Base-by-base conservation (phyloP, 768 basidiomycete genomes). In the Lactarius quietus region DNA sequence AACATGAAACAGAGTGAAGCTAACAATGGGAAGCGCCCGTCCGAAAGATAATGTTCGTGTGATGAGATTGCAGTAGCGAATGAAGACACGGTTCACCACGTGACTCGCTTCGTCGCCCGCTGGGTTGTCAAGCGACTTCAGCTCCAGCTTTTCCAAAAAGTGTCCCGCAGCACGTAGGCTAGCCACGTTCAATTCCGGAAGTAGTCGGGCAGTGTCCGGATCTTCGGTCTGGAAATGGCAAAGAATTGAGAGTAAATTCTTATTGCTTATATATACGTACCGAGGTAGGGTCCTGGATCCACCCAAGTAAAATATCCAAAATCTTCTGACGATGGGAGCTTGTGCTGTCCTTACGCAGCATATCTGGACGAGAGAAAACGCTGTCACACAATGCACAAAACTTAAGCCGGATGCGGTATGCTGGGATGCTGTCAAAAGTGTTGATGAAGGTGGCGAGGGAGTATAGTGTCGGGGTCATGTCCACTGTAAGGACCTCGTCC, bases 291-390 rank as follows among this genome's bases (percentile, higher is more conserved):
- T 84, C 81, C 66, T 83, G 80, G 48, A 91, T 84, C 93, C 93
- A 96, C 52, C 89, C 86, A 72, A 88, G 79, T n/a, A 95, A 78
- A 36, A 84, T 81, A 65, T 95, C 91, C 29, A 93, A 79, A 43
- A 93, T 83, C 41, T 81, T 80, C 73, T 92, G 89, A 15, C 92
- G 84, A 17, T 85, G 80, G 61, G 77, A 75, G 66, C 80, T 84
- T 59, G 77, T 76, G 65, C 80, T 85, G 70, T 91, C 89, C 73
- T 87, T 90, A 18, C 86, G 86, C 68, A 89, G 73, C 8, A 81
- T 78, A 62, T 89, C 88, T 4, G 81, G 78, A 28, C 86, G 84
- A 45, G 82, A 81, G 70, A 89, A 86, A 18, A 89, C 81, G 51
- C 81, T 83, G 65, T 91, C 90, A 68, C 86, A 86, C 36, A 95